phyloP scores from a whole-genome alignment of 768 basidiomycete species.

The Punctularia strigosozonata region DNA sequence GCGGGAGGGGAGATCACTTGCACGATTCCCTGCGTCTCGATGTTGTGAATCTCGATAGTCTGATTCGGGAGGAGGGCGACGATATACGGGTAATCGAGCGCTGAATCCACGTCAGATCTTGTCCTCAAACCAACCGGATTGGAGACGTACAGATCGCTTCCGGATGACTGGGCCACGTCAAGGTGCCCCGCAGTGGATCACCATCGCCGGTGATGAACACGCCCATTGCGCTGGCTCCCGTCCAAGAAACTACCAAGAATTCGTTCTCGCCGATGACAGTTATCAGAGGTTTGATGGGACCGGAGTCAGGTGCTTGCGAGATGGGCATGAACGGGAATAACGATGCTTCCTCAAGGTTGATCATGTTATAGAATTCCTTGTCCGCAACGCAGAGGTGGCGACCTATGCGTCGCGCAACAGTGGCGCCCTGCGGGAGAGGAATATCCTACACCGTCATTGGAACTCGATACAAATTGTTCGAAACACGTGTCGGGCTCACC shows the following conservation, averaged over 20 bases:
- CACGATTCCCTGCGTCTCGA: conserved; percentile 60
- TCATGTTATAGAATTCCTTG: conserved; percentile 57
- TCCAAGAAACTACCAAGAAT: conserved; percentile 81
- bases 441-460: conserved; percentile 41
- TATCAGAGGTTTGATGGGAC: conserved; percentile 53
- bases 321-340: conserved; percentile 68
- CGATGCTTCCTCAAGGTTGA: conserved; percentile 65
- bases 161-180: conserved; percentile 79
- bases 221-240: conserved; percentile 69
- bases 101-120: conserved; percentile 21
- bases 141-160: conserved; percentile 53
- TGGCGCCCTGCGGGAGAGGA: conserved; percentile 46
- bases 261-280: conserved; percentile 66
- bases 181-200: conserved; percentile 82
- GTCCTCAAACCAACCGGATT: neutral
- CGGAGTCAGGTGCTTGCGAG: conserved; percentile 46
- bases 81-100: conserved; percentile 73
- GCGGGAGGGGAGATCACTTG: conserved; percentile 52
- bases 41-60: conserved; percentile 70
- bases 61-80: conserved; percentile 69
- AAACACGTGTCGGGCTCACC: conserved; percentile 23
- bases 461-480: neutral
- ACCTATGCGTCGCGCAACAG: conserved; percentile 50
- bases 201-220: conserved; percentile 78
- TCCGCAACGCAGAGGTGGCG: conserved; percentile 66